Conservation (phyloP, 805 yeast genomes). For the Metschnikowia orientalis region DNA sequence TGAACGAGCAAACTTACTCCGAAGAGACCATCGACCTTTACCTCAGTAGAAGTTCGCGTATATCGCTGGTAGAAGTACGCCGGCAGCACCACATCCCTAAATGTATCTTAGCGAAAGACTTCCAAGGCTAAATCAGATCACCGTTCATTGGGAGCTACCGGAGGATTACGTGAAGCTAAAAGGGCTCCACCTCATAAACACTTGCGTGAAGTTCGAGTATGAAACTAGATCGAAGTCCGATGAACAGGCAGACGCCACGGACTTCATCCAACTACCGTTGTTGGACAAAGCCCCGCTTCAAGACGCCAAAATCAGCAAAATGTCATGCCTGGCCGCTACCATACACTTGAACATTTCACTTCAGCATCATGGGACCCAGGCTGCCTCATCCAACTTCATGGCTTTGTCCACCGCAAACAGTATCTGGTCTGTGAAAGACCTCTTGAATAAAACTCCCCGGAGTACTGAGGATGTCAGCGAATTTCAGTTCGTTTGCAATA, state of each 20-base stretch:
- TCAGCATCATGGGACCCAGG: background rate
- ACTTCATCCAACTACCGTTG: background rate
- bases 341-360: too few species aligned
- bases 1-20: too few species aligned
- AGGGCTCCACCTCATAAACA: background rate
- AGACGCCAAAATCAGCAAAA: too few species aligned
- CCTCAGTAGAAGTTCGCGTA: too few species aligned
- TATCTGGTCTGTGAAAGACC: conserved; percentile 42
- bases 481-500: conserved; percentile 29
- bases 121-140: conserved; percentile 16
- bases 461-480: conserved; percentile 15
- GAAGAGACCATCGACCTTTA: too few species aligned
- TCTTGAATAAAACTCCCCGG: conserved; percentile 31
- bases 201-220: conserved; percentile 1
- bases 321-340: too few species aligned
- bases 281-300: background rate
- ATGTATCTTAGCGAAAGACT: conserved; percentile 16
- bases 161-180: background rate
- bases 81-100: too few species aligned
- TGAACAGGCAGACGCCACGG: background rate
- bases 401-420: conserved; percentile 9
- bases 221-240: background rate
- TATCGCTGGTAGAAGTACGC: too few species aligned
- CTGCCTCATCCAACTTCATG: conserved; percentile 13
- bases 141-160: conserved; percentile 7